phyloP scores from a whole-genome alignment of 192 early-diverging fungal genomes.

The Coemansia sp. region DNA sequence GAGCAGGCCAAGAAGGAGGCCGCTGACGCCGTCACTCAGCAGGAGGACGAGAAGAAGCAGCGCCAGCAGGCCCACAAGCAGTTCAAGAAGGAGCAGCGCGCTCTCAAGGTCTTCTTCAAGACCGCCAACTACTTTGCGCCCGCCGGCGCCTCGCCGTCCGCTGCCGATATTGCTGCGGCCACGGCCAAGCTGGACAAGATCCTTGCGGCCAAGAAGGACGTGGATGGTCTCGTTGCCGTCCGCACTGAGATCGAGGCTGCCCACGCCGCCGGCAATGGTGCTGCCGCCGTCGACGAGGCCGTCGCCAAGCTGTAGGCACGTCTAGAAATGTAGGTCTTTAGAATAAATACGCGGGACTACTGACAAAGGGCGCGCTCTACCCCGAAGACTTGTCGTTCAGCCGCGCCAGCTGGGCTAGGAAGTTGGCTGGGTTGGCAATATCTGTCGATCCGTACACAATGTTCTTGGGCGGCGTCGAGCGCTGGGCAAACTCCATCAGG shows the following conservation, averaged over 20 bases:
- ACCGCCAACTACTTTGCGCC: slow-evolving; percentile 75
- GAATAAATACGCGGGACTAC: neutral
- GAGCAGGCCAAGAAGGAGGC: slow-evolving; percentile 59
- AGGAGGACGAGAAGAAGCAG: slow-evolving; percentile 73
- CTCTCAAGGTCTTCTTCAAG: slow-evolving; percentile 70
- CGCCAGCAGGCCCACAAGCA: slow-evolving; percentile 82
- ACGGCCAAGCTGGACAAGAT: slow-evolving; percentile 76
- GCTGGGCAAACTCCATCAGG: slow-evolving; percentile 80
- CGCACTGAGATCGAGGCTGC: slow-evolving; percentile 59
- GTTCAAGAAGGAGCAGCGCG: slow-evolving; percentile 89
- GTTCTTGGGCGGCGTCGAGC: slow-evolving; percentile 59
- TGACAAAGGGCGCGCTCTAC: neutral
- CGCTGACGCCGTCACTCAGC: slow-evolving; percentile 53
- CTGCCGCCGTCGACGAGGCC: slow-evolving; percentile 52
- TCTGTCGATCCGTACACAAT: slow-evolving; percentile 95
- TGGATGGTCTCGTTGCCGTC: slow-evolving; percentile 52
- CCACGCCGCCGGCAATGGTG: slow-evolving; percentile 56
- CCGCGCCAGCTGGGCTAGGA: slow-evolving; percentile 70
- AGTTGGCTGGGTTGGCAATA: slow-evolving; percentile 70
- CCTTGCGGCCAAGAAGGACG: slow-evolving; percentile 58
- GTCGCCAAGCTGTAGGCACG: slow-evolving; percentile 44
- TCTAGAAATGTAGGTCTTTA: too few relatives aligned
- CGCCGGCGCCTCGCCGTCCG: slow-evolving; percentile 52
- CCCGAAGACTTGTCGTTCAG: slow-evolving; percentile 44
- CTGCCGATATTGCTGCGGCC: slow-evolving; percentile 60